Evolutionary conservation across 768 basidiomycete species (phyloP), one percentile per base, ranked within the genome.

Genomic region (Mrakia hoshinonis): DNA sequence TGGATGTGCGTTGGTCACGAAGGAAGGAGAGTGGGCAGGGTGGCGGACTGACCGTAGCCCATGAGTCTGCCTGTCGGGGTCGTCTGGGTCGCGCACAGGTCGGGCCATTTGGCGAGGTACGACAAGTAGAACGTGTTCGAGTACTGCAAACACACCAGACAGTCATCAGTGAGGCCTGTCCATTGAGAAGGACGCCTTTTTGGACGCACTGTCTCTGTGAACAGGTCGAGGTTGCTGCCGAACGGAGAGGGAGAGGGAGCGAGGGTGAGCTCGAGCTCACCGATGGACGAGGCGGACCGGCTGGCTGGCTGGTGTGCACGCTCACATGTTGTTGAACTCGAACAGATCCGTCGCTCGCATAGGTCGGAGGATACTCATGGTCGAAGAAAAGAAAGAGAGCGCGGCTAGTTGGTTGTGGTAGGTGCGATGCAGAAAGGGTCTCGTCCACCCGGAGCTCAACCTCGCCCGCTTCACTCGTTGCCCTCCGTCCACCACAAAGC

Each of bases 191-290:
- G n/a, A n/a, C n/a, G n/a, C n/a, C n/a, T n/a, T n/a, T n/a, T n/a
- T n/a, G n/a, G n/a, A 55, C 67, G 39, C 9, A 92, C 94, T 26
- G 96, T 98, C 81, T 98, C 95, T 55, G 96, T 97, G 92, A 92
- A 97, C 55, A 93, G 83, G 79, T 98, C 95, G 77, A 95, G 81
- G 80, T 99, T 98, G 73, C 91, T 92, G 79, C 0, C 62, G 34
- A 64, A 9, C 58, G 69, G 74, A 54, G 47, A 26, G 22, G 26
- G 62, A 38, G 38, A 39, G n/a, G 2, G 24, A n/a, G 47, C 43
- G 43, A 15, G 15, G 6, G 48, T 34, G 46, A 48, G 68, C 22
- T 46, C 15, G 7, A 46, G 13, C 29, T 26, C n/a, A n/a, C 3
- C 6, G 49, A n/a, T 24, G 34, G 39, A 12, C 22, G 10, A 52